phyloP scores from a whole-genome alignment of 192 early-diverging fungal genomes.

The Podila minutissima region DNA sequence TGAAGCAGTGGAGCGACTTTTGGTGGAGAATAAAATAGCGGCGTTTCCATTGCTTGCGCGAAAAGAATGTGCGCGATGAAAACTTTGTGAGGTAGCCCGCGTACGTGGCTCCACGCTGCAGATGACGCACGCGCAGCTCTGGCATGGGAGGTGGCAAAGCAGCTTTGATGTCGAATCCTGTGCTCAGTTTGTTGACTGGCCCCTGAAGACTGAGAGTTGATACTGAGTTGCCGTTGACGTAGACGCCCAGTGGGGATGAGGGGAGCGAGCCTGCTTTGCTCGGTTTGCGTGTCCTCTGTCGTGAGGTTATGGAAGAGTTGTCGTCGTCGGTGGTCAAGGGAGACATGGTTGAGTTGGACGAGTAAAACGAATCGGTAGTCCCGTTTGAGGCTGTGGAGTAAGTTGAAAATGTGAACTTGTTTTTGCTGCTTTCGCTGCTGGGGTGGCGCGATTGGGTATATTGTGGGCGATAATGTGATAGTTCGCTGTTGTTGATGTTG shows the following conservation, averaged over 20 bases:
- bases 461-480: background rate
- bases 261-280: slow-evolving; percentile 30
- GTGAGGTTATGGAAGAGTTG: slow-evolving; percentile 13
- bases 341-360: slow-evolving; percentile 17
- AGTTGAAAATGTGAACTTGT: slow-evolving; percentile 9
- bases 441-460: slow-evolving; percentile 2
- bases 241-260: slow-evolving; percentile 18
- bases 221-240: slow-evolving; percentile 1
- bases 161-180: background rate
- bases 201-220: slow-evolving; percentile 12
- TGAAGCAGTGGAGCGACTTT: slow-evolving; percentile 54
- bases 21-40: slow-evolving; percentile 52
- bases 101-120: slow-evolving; percentile 19
- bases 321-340: slow-evolving; percentile 37
- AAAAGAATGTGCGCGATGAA: slow-evolving; percentile 41
- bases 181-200: background rate
- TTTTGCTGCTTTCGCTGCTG: background rate
- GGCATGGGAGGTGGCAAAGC: background rate
- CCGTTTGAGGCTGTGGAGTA: slow-evolving; percentile 32
- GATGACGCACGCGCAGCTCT: slow-evolving; percentile 32
- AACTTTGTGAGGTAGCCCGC: slow-evolving; percentile 49
- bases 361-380: slow-evolving; percentile 33
- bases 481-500: background rate
- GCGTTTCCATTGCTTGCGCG: slow-evolving; percentile 54
- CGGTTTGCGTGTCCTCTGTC: slow-evolving; percentile 11